These are phyloP conservation scores for Vigna angularis DNA, from an alignment of 306 rosid genomes.

Conservation along the genomic window DNA sequence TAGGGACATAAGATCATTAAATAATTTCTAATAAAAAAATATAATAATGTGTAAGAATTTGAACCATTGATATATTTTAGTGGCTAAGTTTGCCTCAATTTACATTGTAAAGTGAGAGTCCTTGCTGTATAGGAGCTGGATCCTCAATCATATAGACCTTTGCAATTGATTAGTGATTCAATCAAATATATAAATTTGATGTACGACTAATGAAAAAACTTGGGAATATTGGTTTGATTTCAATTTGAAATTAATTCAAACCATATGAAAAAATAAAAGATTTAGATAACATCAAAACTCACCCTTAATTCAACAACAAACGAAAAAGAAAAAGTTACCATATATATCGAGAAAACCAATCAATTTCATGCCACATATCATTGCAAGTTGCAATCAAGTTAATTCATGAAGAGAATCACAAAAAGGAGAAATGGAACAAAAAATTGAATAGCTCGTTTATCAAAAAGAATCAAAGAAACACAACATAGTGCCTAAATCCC, in stretches of 20 bases:
- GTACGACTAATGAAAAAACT: neutral
- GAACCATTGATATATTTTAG: neutral
- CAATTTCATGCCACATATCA: neutral
- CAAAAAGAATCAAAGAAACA: neutral
- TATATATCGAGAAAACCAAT: neutral
- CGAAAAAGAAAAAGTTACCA: neutral
- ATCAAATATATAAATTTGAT: neutral
- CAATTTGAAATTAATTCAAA: conserved; percentile 8
- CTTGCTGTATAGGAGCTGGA: neutral
- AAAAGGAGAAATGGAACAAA: neutral
- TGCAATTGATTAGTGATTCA: neutral
- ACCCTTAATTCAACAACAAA: neutral
- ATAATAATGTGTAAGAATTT: neutral
- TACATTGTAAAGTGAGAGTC: neutral
- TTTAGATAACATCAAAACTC: neutral
- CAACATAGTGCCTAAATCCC: too few relatives aligned
- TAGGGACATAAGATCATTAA: neutral
- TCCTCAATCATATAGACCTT: neutral
- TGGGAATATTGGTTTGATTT: neutral
- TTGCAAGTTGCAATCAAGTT: neutral
- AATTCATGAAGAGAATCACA: neutral
- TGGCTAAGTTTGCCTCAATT: neutral
- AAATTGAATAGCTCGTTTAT: neutral
- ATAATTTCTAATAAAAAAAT: neutral
- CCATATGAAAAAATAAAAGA: neutral